Conservation (phyloP, 495 filamentous ascomycete genomes). For the Penicillium tannophilum region DNA sequence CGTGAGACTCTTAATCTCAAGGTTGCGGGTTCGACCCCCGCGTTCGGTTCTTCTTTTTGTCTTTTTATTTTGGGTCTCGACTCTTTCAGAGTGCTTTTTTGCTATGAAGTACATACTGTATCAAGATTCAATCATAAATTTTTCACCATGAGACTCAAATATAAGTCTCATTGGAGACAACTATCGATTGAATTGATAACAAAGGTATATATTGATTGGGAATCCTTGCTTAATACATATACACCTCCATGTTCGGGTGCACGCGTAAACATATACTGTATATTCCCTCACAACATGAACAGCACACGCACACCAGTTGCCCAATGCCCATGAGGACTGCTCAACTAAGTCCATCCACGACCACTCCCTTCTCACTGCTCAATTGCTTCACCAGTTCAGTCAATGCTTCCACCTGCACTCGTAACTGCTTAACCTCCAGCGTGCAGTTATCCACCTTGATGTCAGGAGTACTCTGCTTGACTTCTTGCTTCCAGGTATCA, state of each 20-base stretch:
- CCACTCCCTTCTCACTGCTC: conserved; percentile 30
- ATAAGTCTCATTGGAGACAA: too few species aligned
- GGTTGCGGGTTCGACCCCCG: conserved; percentile 60
- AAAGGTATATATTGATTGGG: too few species aligned
- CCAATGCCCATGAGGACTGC: too few species aligned
- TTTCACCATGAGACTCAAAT: too few species aligned
- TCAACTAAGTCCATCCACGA: conserved; percentile 4
- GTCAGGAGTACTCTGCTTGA: conserved; percentile 73
- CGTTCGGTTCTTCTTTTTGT: conserved; percentile 46
- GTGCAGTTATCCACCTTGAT: conserved; percentile 71
- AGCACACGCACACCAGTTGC: background rate
- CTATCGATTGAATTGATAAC: too few species aligned
- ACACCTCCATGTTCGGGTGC: too few species aligned
- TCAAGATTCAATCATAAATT: too few species aligned
- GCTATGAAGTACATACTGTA: too few species aligned
- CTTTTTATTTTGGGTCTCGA: conserved; percentile 6
- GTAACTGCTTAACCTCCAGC: conserved; percentile 67
- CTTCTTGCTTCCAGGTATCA: conserved; percentile 79
- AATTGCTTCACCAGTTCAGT: conserved; percentile 58
- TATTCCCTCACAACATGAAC: background rate
- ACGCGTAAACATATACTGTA: background rate
- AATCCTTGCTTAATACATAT: too few species aligned
- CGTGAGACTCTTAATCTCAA: conserved; percentile 65
- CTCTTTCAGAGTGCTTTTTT: too few species aligned
- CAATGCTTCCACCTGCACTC: conserved; percentile 67